Evolutionary conservation across 1,284 basidiomycete species (phyloP), one percentile per base, ranked within the genome.

Genomic region (Meira miltonrushii): DNA sequence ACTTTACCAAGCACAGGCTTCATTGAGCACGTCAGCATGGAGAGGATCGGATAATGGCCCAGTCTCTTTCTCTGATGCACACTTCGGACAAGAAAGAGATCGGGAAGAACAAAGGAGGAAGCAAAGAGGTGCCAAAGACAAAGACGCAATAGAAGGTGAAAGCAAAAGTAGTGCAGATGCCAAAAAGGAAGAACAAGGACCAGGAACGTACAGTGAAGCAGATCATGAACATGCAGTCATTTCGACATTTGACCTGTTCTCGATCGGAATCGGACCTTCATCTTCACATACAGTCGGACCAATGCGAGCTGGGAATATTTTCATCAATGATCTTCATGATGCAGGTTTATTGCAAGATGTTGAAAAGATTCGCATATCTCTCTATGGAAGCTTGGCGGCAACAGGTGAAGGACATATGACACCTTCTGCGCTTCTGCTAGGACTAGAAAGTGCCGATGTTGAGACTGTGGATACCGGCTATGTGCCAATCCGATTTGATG

Each of bases 331-430:
- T 78, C 81, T 94, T 38, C 80, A 83, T 57, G 85, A 88, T 51
- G 77, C 89, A 19, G 81, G 81, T n/a, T 71, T 94, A 40, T 79
- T 94, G 19, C 83, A 87, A 48, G 85, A 88, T 81, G 88, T 85
- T 33, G 83, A 83, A 64, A 87, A 84, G 8, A 81, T 96, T 59
- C 95, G 95, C 79, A 87, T 95, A 61, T 87, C 87, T 7, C 82
- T 97, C 83, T 92, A 83, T 61, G 83, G 83, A 4, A 81, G 79
- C 13, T 74, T 84, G 1, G 83, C 82, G 7, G 79, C 81, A 9
- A 78, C 79, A 82, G 92, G 92, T 23, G 90, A 90, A 83, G 92
- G 91, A 1, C 93, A 95, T 79, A 90, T 93, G 80, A 95, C 92
- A 0, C 92, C 92, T 0, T 89, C 94, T 79, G 92, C 92, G 2